A percentile compares a stretch with the other conserved stretches of the same genome.
phyloP scores from a whole-genome alignment of 2,329 filamentous ascomycete species.

The Trichoderma brevicompactum region DNA sequence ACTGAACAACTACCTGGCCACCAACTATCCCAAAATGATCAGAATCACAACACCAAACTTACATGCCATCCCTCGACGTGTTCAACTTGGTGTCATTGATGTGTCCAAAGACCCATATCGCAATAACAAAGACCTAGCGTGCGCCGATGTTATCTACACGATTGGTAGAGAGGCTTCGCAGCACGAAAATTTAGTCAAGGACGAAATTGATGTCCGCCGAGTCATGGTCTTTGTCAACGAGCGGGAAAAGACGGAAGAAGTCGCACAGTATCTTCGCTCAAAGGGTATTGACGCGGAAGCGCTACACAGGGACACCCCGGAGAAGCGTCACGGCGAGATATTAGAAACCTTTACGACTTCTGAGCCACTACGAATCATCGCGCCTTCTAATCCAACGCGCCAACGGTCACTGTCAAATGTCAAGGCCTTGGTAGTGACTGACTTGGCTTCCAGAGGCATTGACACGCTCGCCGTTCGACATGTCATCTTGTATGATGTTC shows the following conservation, averaged over 20 bases:
- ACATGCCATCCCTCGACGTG: conserved; percentile 91
- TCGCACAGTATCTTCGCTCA: conserved; percentile 75
- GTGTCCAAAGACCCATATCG: conserved; percentile 90
- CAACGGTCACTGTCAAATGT: conserved; percentile 69
- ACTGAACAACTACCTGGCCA: conserved; percentile 81
- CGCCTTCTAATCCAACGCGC: conserved; percentile 40
- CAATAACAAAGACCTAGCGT: conserved; percentile 90
- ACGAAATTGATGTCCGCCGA: conserved; percentile 71
- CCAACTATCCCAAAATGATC: conserved; percentile 78
- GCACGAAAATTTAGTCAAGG: conserved; percentile 60
- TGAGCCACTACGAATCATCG: conserved; percentile 46
- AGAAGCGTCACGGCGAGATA: conserved; percentile 76
- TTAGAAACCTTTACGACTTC: conserved; percentile 72
- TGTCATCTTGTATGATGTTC: conserved; percentile 96
- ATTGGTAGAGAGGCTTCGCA: conserved; percentile 76
- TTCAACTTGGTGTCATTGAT: conserved; percentile 92
- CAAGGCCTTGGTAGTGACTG: conserved; percentile 92
- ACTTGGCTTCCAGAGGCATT: conserved; percentile 89
- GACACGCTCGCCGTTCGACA: conserved; percentile 90
- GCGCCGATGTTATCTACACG: conserved; percentile 91
- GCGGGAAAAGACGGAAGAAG: conserved; percentile 81
- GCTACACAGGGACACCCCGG: conserved; percentile 80
- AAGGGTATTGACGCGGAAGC: conserved; percentile 91
- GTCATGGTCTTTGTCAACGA: conserved; percentile 98
- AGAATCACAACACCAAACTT: conserved; percentile 94